Evolutionary conservation across 208 protist species (phyloP).

Genomic region (Wallacemonas rigidus): DNA sequence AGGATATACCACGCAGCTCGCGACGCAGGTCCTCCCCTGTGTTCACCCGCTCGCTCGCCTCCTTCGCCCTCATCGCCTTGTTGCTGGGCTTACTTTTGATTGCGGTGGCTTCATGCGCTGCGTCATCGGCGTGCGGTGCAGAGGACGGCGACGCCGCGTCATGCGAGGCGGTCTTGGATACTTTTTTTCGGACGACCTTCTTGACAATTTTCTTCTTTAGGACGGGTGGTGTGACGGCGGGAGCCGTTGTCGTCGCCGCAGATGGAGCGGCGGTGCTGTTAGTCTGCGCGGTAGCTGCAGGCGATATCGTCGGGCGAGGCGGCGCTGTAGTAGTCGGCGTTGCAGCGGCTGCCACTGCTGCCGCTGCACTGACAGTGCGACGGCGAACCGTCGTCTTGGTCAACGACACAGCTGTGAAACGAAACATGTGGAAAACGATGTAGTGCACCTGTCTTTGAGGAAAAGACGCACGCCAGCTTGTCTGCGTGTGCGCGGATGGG

Average conservation of each 20-base stretch:
- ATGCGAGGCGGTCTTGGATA: neutral
- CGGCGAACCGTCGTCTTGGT: constrained; percentile 6
- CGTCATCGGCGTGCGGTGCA: no score
- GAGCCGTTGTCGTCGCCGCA: no score
- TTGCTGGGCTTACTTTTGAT: no score
- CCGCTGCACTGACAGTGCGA: neutral
- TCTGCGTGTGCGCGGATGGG: neutral
- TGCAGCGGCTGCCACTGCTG: neutral
- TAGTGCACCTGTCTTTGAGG: no score
- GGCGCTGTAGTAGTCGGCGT: neutral
- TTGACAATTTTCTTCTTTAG: constrained; percentile 23
- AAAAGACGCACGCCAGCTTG: neutral
- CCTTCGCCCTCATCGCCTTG: neutral
- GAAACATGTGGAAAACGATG: neutral
- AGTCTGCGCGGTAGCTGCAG: neutral
- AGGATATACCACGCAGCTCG: constrained; percentile 20
- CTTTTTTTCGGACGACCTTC: constrained; percentile 17
- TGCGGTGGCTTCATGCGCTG: no score
- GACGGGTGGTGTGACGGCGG: neutral
- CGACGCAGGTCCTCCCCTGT: constrained; percentile 14
- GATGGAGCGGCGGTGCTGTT: neutral
- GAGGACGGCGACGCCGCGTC: neutral
- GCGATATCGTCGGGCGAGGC: neutral
- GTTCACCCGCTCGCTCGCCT: constrained; percentile 4
- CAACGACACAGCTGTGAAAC: neutral